Evolutionary conservation across 2,329 filamentous ascomycete genomes (phyloP), one percentile per base, ranked within the genome.

Genomic region (Metarhizium anisopliae): DNA sequence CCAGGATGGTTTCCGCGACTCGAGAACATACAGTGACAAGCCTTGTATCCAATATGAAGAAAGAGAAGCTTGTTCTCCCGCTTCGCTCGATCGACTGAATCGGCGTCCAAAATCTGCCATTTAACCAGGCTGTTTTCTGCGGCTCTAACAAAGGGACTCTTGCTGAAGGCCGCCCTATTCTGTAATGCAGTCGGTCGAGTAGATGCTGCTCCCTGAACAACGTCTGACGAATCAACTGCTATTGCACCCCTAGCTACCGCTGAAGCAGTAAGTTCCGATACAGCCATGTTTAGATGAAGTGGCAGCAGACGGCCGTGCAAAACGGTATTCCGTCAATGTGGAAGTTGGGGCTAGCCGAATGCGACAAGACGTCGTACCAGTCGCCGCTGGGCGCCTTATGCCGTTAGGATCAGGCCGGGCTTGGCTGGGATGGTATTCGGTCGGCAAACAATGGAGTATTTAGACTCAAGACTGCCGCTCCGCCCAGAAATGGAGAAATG

Each of bases 1-100:
- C 52, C 11, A 14, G n/a, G 30, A 25, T 38, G 42, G 29, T 45
- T 70, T 53, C 38, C n/a, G n/a, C 42, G 38, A n/a, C 38, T 5
- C 8, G 14, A 16, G 16, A 45, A 76, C 87, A 68, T 74, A 94
- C 94, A 95, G 74, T 97, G 93, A 69, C 94, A 97, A 47, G 94
- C 91, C 20, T 88, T 88, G 75, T 96, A 99, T 51, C 94, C 94
- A 66, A 97, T 92, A 68, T 93, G 95, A 59, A 97, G 77, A 67
- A 96, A 97, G 58, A 99, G 85, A 57, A 96, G 78, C 66, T 91
- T 89, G 70, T 97, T 95, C 63, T 92, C 84, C 63, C 78, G 82
- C 69, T 83, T 87, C 16, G 94, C 93, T 51, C 91, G 78, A 60
- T 82, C 81, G 54, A 96, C 77, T 16, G 90, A 84, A 65, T 91